A percentile compares a stretch with the other conserved stretches of the same genome.
These are phyloP conservation scores for Grigorovia jiainica DNA, from an alignment of 805 yeast genomes.

Conservation along the genomic window DNA sequence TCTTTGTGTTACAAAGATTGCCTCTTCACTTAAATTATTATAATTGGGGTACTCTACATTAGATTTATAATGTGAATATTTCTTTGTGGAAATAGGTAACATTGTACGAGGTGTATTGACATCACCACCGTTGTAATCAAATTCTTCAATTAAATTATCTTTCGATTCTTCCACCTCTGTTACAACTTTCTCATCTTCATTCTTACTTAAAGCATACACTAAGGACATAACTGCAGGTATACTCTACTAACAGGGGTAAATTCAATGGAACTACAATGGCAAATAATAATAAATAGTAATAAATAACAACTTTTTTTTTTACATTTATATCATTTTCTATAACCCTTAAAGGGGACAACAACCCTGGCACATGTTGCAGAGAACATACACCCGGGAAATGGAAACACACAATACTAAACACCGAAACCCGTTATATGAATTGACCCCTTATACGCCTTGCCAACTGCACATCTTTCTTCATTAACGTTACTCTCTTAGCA, in stretches of 20 bases:
- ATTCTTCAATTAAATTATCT: not conserved
- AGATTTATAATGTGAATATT: not conserved
- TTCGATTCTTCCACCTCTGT: too few species aligned
- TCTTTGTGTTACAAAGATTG: conserved; percentile 62
- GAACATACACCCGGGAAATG: too few species aligned
- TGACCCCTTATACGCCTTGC: conserved; percentile 70
- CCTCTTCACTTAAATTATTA: conserved; percentile 62
- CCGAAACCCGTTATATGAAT: conserved; percentile 15
- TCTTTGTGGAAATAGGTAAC: not conserved
- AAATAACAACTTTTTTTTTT: too few species aligned
- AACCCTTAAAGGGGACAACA: too few species aligned
- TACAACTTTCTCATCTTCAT: too few species aligned
- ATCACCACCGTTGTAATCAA: conserved; percentile 1
- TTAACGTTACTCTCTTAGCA: conserved; percentile 75
- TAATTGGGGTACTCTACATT: not conserved
- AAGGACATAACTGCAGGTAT: too few species aligned
- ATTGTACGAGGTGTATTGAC: conserved; percentile 1
- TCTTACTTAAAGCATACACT: too few species aligned
- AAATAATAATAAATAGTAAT: too few species aligned
- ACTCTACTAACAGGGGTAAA: too few species aligned
- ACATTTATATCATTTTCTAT: too few species aligned
- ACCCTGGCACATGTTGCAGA: too few species aligned
- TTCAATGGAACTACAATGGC: too few species aligned
- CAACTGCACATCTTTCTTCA: conserved; percentile 74
- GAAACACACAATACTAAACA: not conserved